Evolutionary conservation across 495 filamentous ascomycete species (phyloP), one percentile per base, ranked within the genome.

Genomic region (Xylaria bambusicola): DNA sequence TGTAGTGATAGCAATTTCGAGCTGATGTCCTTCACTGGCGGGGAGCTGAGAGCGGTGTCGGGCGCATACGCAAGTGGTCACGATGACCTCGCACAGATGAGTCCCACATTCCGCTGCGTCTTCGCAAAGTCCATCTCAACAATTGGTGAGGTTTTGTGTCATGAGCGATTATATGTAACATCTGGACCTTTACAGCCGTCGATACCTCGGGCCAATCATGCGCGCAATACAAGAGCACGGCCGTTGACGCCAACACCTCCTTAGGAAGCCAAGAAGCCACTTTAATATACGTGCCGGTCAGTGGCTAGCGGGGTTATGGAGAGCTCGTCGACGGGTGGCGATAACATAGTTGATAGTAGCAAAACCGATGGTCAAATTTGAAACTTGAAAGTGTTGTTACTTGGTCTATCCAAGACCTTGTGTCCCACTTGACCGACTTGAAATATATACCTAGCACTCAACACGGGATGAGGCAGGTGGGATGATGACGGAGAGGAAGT

Each of bases 1-100:
- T 73, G 71, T 50, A 60, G 42, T n/a, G 52, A 47, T 1, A 15
- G 51, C 17, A 58, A 50, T 21, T 17, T 64, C n/a, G 51, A 63
- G n/a, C 62, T 61, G 15, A 67, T 66, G 24, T 58, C 58, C 20
- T 67, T 71, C 29, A 63, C 66, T 15, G 62, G 61, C 13, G 65
- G 67, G 12, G 61, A 59, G 35, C 50, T 56, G 10, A 59, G 62
- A 15, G 48, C 66, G 51, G 27, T 61, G 0, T 62, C 53, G 26
- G 56, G 52, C 9, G 67, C 67, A 4, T 73, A 69, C 57, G 42
- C 65, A 26, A 67, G 61, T 60, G 71, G 71, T 0, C 67, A 73
- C 51, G 69, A 73, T 36, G 61, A 38, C 18, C 45, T 38, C 12
- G 70, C 63, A 17, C 63, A 58, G 54, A 56, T 67, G 15, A 63